Conservation (phyloP, 1,284 basidiomycete genomes). For the Sanghuangporus baumii region DNA sequence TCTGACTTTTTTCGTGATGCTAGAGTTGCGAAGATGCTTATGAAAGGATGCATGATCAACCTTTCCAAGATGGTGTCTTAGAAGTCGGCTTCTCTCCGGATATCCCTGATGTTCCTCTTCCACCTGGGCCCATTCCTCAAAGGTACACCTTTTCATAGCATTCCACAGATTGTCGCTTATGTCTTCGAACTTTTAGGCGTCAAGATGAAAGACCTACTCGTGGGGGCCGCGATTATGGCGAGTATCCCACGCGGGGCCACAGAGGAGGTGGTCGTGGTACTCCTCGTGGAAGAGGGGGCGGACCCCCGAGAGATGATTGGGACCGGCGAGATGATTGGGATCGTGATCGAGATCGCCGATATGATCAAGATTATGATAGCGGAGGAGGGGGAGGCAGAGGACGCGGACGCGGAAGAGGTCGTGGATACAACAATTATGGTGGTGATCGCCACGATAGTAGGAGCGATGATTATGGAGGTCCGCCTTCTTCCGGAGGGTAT, state of each 20-base stretch:
- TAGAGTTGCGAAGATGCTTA: slow-evolving; percentile 75
- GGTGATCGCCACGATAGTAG: slow-evolving; percentile 30
- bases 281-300: slow-evolving; percentile 48
- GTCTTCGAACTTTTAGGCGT: background rate
- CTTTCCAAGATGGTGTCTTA: slow-evolving; percentile 82
- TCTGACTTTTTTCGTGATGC: background rate
- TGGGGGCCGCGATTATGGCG: slow-evolving; percentile 15
- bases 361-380: slow-evolving; percentile 34
- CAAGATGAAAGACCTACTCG: slow-evolving; percentile 15
- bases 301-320: slow-evolving; percentile 36
- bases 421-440: slow-evolving; percentile 26
- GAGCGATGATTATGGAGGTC: slow-evolving; percentile 24
- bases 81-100: slow-evolving; percentile 91
- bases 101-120: slow-evolving; percentile 33
- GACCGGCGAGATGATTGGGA: slow-evolving; percentile 38
- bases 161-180: background rate
- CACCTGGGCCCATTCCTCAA: slow-evolving; percentile 33
- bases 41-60: slow-evolving; percentile 72
- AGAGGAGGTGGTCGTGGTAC: slow-evolving; percentile 20
- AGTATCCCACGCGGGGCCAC: slow-evolving; percentile 4
- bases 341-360: slow-evolving; percentile 42
- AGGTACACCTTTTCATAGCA: slow-evolving; percentile 32
- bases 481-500: slow-evolving; percentile 12
- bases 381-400: slow-evolving; percentile 20
- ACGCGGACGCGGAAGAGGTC: slow-evolving; percentile 33